Percentiles rank a stretch among this genome's conserved stretches.
phyloP scores from a whole-genome alignment of 2,329 filamentous ascomycete species.

The Hypomyces perniciosus region DNA sequence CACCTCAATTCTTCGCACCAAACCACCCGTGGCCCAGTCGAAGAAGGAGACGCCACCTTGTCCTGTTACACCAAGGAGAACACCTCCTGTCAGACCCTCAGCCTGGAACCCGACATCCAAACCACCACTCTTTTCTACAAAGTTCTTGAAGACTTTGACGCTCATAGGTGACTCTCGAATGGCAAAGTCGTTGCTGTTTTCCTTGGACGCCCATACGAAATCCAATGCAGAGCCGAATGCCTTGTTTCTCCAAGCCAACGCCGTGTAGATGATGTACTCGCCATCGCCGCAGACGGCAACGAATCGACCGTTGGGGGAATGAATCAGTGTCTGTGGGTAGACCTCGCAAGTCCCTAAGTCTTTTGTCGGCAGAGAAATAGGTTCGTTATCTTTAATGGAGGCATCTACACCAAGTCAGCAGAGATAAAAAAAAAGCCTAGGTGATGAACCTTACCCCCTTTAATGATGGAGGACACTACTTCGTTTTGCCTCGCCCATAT shows the following conservation, averaged over 20 bases:
- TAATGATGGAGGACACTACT: slow-evolving; percentile 91
- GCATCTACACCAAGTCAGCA: slow-evolving; percentile 51
- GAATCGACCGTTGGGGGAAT: slow-evolving; percentile 93
- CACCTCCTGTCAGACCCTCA: slow-evolving; percentile 82
- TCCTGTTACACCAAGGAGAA: slow-evolving; percentile 88
- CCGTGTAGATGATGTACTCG: slow-evolving; percentile 98
- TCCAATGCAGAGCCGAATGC: slow-evolving; percentile 92
- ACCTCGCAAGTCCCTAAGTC: slow-evolving; percentile 95
- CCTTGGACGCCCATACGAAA: slow-evolving; percentile 95
- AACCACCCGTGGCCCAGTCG: slow-evolving; percentile 84
- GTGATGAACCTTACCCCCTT: slow-evolving; percentile 51
- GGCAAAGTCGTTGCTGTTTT: slow-evolving; percentile 97
- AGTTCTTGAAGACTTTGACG: slow-evolving; percentile 97
- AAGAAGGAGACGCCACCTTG: slow-evolving; percentile 94
- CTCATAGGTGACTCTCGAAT: slow-evolving; percentile 91
- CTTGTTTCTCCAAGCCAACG: slow-evolving; percentile 94
- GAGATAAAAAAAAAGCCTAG: not conserved
- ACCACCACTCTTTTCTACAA: slow-evolving; percentile 82
- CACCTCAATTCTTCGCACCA: slow-evolving; percentile 88
- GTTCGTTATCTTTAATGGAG: slow-evolving; percentile 78
- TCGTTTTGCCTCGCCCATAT: slow-evolving; percentile 96
- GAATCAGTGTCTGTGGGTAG: slow-evolving; percentile 87
- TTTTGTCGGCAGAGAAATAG: slow-evolving; percentile 82
- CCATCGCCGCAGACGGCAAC: slow-evolving; percentile 82
- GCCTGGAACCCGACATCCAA: slow-evolving; percentile 94